Evolutionary conservation across 306 rosid species (phyloP), one percentile per base, ranked within the genome.

Genomic region (Dryas drummondii): DNA sequence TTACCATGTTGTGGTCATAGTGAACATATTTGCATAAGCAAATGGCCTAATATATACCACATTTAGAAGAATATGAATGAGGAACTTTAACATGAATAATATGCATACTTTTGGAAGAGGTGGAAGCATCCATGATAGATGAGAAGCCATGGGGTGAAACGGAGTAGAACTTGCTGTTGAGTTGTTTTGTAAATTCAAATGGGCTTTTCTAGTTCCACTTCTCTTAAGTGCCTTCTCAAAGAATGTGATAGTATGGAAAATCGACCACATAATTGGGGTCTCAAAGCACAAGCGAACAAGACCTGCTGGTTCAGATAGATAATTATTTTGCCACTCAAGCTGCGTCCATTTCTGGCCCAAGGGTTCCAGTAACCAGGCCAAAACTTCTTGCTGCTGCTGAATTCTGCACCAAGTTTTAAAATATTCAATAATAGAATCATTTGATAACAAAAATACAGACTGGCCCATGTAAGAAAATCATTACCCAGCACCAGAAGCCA

Each of bases 401-500:
- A 86, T 73, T 78, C 99, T 94, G 96, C 54, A 83, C 77, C 77
- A 82, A 72, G 54, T 68, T 72, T 77, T 79, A 68, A 80, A 74
- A 47, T 72, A n/a, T 27, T 72, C 16, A 82, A 50, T 54, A 57
- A 58, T 69, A 69, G 69, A 62, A 26, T 57, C 51, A 45, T 53
- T 57, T 51, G 63, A 78, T 57, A 55, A 60, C 26, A 55, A 49
- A 69, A 59, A 65, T 16, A 79, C 52, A 81, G 42, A 54, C 44
- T 16, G 51, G 61, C 58, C 69, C 37, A 46, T 54, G 56, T 55
- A 49, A 79, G 54, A 68, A 66, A 79, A 65, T 76, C 54, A 80
- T 85, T 91, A 94, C 97, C 99, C 99, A 61, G 97, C 96, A 76
- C 93, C 82, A 73, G 99, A 94, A 75, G 97, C 97, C 99, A 94